These are phyloP conservation scores for Aureobasidium uvarum DNA, from an alignment of 2,329 filamentous ascomycete species.

Conservation along the genomic window DNA sequence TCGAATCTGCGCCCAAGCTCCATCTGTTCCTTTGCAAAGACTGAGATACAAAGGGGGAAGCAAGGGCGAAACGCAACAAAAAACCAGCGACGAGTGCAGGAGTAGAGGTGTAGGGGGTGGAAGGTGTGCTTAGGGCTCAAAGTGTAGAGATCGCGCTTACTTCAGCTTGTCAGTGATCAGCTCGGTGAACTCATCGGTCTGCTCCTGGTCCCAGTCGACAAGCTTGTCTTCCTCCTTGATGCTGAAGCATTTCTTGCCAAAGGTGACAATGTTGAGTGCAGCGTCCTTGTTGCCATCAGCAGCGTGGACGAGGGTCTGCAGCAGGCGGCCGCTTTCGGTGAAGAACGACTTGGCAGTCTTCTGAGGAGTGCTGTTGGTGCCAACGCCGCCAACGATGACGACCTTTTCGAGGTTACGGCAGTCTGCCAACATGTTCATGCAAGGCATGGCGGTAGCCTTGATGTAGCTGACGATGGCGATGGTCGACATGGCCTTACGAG, in stretches of 20 bases:
- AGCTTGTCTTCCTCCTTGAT: conserved; percentile 34
- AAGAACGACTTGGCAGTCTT: conserved; percentile 41
- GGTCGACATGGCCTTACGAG: conserved; percentile 31
- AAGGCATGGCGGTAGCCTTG: conserved; percentile 35
- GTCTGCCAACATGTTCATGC: conserved; percentile 38
- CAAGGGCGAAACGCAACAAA: conserved; percentile 8
- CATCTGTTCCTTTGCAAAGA: background rate
- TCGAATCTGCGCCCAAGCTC: background rate
- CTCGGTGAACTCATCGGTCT: conserved; percentile 34
- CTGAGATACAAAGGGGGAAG: background rate
- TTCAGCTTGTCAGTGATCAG: conserved; percentile 35
- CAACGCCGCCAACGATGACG: conserved; percentile 35
- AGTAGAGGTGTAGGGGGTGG: background rate
- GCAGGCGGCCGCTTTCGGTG: conserved; percentile 38
- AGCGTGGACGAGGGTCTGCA: conserved; percentile 32
- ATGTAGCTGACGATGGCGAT: conserved; percentile 37
- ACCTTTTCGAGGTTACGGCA: conserved; percentile 35
- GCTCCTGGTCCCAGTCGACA: conserved; percentile 29
- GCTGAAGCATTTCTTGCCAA: conserved; percentile 34
- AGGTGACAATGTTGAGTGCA: conserved; percentile 35
- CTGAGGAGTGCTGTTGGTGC: conserved; percentile 33
- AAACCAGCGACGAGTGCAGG: background rate
- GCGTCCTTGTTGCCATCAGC: conserved; percentile 32
- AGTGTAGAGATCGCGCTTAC: conserved; percentile 33
- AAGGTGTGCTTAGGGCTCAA: background rate